Conservation (phyloP, 352 stramenopile genomes). For the Phytophthora megakarya region DNA sequence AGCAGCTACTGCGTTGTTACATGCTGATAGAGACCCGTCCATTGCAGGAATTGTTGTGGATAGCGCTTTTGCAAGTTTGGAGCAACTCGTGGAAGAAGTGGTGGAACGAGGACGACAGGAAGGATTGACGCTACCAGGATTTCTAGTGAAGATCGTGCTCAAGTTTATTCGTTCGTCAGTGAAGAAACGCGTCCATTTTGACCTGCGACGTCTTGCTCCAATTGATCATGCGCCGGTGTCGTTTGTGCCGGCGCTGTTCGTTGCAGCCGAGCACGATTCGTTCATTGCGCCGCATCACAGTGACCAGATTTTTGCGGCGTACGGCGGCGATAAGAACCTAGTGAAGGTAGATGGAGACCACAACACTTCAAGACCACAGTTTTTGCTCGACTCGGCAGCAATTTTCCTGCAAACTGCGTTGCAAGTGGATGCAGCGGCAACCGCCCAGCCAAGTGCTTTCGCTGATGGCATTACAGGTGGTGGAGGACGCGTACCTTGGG, state of each 20-base stretch:
- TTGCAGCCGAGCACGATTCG: conserved; percentile 94
- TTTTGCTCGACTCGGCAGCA: conserved; percentile 94
- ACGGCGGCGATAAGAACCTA: conserved; percentile 98
- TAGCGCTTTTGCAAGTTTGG: conserved; percentile 96
- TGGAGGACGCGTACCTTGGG: conserved; percentile 49
- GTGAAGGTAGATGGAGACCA: conserved; percentile 98
- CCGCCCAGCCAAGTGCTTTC: conserved; percentile 31
- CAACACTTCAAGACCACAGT: conserved; percentile 95
- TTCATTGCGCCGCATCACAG: conserved; percentile 94
- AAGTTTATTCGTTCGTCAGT: conserved; percentile 92
- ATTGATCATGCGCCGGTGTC: conserved; percentile 92
- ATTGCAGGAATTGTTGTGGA: conserved; percentile 98
- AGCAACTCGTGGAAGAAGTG: conserved; percentile 96
- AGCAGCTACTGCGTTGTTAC: conserved; percentile 97
- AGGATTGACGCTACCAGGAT: conserved; percentile 91
- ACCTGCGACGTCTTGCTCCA: conserved; percentile 78
- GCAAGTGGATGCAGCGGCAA: conserved; percentile 56
- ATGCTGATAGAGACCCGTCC: conserved; percentile 95
- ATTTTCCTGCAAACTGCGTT: conserved; percentile 97
- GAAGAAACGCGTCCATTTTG: conserved; percentile 89
- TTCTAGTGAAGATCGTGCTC: conserved; percentile 93
- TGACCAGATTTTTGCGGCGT: conserved; percentile 82
- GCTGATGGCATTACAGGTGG: conserved; percentile 27
- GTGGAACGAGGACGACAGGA: conserved; percentile 95
- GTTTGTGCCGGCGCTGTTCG: conserved; percentile 97